Base-by-base conservation (phyloP, 2,329 filamentous ascomycete genomes). In the Aspergillus sergii region DNA sequence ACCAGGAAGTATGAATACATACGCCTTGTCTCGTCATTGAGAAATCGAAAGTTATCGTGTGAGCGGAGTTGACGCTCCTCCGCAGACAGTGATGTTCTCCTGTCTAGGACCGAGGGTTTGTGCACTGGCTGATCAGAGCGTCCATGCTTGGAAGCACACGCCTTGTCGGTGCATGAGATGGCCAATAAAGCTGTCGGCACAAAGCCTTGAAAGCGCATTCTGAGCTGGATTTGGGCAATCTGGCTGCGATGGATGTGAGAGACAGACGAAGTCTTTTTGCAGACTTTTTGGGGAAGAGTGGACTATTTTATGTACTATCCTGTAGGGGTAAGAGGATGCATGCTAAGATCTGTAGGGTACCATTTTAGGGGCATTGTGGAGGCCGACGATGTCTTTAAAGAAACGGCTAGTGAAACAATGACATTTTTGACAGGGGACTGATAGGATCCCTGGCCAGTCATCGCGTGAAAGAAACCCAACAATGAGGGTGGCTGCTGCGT, bases 151-250 rank as follows among this genome's bases (percentile, higher is more conserved):
- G 63, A 60, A 41, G 71, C 72, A 11, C 57, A 59, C 10, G 61
- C 70, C 26, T 64, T 46, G 11, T 70, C 71, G 3, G 64, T 63
- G 23, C 69, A 68, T 4, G 68, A 68, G 16, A 73, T 53, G 7
- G 67, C 68, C 30, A 75, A 32, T 23, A 68, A 45, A 34, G 68
- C 70, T 32, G 72, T 66, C 21, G 68, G 68, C 55, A 75, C 43
- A n/a, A 73, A 36, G 14, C 67, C 64, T 58, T 66, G 68, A 21
- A 76, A 66, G 59, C 69, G 62, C 73, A 75, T 75, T 39, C 50
- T 68, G 65, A 51, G 14, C 10, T 10, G 16, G 16, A 51, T n/a
- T 32, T 10, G 16, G 6, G 11, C 4, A 11, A 16, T 32, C n/a
- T 30, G 28, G 16, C 28, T 51, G 19, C 48, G 26, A 30, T 8